Percentiles rank a stretch among this genome's conserved stretches.
These are phyloP conservation scores for Suhomyces anneliseae DNA, from an alignment of 1,139 yeast genomes.

Conservation along the genomic window DNA sequence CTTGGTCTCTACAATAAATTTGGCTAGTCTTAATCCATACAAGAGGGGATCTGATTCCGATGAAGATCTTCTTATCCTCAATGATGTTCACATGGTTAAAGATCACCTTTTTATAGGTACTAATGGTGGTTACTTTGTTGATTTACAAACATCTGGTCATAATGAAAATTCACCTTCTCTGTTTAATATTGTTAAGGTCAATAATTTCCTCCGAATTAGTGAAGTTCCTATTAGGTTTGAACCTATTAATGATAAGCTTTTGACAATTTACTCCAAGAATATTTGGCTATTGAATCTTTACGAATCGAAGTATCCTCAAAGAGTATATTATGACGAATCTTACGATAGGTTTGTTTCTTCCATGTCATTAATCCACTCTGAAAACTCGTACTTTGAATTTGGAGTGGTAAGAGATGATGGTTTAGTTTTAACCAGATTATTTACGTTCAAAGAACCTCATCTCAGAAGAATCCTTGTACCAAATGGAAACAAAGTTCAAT, in stretches of 20 bases:
- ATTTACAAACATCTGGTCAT: constrained; percentile 4
- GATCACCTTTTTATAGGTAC: constrained; percentile 19
- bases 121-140: constrained; percentile 17
- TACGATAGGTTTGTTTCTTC: constrained; percentile 23
- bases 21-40: constrained; percentile 10
- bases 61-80: constrained; percentile 9
- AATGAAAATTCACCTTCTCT: neutral
- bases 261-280: constrained; percentile 36
- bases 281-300: constrained; percentile 43
- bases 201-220: constrained; percentile 24
- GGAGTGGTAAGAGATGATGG: constrained; percentile 54
- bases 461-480: constrained; percentile 33
- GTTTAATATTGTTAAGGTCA: too few relatives aligned
- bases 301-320: constrained; percentile 35
- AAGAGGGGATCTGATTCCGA: neutral
- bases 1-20: constrained; percentile 1
- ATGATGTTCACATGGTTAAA: constrained; percentile 7
- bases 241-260: constrained; percentile 17
- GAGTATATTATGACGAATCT: constrained; percentile 41
- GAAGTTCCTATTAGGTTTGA: constrained; percentile 22
- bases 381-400: constrained; percentile 16
- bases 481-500: constrained; percentile 19
- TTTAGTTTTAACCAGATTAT: constrained; percentile 36
- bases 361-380: constrained; percentile 7
- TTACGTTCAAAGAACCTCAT: constrained; percentile 26